Conservation (phyloP, 495 filamentous ascomycete genomes). For the Usnea hakonensis region DNA sequence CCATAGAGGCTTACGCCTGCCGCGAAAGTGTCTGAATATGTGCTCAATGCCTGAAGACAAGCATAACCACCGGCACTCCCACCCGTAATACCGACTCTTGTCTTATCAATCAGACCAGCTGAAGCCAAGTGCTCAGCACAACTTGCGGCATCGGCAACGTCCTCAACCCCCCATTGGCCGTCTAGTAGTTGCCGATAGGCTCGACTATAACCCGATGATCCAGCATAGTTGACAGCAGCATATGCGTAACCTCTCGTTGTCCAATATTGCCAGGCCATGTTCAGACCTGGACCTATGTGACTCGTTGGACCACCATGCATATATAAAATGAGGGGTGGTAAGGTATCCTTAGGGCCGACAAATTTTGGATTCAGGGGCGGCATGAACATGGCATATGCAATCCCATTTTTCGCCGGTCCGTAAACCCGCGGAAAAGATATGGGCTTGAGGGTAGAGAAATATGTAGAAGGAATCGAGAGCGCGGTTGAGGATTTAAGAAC, state of each 20-base stretch:
- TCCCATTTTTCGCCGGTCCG: constrained; percentile 16
- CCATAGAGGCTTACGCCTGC: constrained; percentile 39
- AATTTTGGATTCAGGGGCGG: constrained; percentile 39
- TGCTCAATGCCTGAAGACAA: constrained; percentile 35
- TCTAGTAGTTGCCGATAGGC: constrained; percentile 39
- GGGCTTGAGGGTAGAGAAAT: constrained; percentile 29
- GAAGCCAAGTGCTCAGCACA: constrained; percentile 35
- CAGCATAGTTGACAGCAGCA: constrained; percentile 42
- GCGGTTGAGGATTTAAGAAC: constrained; percentile 17
- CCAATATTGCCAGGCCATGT: constrained; percentile 39
- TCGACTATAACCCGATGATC: constrained; percentile 41
- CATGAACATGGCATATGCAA: constrained; percentile 38
- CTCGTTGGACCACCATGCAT: constrained; percentile 46
- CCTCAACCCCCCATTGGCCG: constrained; percentile 38
- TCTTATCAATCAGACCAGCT: constrained; percentile 29
- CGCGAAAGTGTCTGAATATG: constrained; percentile 31
- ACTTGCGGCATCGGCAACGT: constrained; percentile 39
- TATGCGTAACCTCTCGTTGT: constrained; percentile 46
- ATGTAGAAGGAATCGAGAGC: constrained; percentile 26
- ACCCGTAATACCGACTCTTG: constrained; percentile 40
- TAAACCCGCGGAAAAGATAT: constrained; percentile 33
- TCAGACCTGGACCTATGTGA: constrained; percentile 28
- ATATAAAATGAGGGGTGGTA: constrained; percentile 39
- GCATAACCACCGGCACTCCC: constrained; percentile 44
- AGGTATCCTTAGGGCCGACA: constrained; percentile 21